Evolutionary conservation across 2,329 filamentous ascomycete species (phyloP).

Genomic region (Neopestalotiopsis sp.): DNA sequence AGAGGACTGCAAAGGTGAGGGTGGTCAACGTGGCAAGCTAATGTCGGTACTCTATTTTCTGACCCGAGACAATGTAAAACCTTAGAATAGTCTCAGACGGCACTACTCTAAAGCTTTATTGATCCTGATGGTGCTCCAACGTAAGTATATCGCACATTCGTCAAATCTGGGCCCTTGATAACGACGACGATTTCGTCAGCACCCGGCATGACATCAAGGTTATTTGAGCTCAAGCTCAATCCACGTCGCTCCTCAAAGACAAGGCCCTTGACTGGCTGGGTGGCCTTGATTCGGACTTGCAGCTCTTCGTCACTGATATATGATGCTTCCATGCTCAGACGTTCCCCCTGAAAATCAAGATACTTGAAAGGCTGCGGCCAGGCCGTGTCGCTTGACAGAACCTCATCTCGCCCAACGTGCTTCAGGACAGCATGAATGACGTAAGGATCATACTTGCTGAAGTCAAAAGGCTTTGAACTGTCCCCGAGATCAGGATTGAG

Average conservation of each 20-base stretch:
- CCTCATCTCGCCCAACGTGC: slow-evolving; percentile 35
- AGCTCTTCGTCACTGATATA: slow-evolving; percentile 32
- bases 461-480: slow-evolving; percentile 34
- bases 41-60: background rate
- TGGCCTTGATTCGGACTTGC: slow-evolving; percentile 33
- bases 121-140: slow-evolving; percentile 9
- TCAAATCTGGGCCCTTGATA: background rate
- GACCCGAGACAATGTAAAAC: background rate
- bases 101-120: background rate
- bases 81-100: background rate
- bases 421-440: slow-evolving; percentile 53
- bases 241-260: slow-evolving; percentile 55
- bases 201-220: slow-evolving; percentile 49
- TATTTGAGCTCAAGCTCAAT: slow-evolving; percentile 59
- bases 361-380: slow-evolving; percentile 71
- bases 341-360: slow-evolving; percentile 52
- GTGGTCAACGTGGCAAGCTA: background rate
- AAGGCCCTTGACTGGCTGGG: slow-evolving; percentile 62
- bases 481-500: slow-evolving; percentile 24
- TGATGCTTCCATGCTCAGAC: slow-evolving; percentile 38
- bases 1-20: background rate
- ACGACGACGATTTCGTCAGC: background rate
- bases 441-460: slow-evolving; percentile 47
- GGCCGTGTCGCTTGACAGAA: slow-evolving; percentile 54
- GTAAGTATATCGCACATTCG: slow-evolving; percentile 7